Conservation (phyloP, 352 stramenopile genomes). For the Blastocystis sp. region DNA sequence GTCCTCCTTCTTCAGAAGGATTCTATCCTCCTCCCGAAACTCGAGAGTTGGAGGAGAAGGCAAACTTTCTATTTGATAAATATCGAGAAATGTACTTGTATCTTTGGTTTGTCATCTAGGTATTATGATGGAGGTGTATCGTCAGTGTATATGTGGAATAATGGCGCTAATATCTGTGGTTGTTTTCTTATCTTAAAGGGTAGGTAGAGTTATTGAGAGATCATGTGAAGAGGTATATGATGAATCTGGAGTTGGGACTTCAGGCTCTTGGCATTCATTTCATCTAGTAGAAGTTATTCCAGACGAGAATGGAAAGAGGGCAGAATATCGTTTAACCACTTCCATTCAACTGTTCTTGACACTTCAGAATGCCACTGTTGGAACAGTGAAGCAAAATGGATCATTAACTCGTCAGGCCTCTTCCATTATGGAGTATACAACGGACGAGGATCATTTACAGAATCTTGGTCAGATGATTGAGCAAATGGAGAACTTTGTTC, state of each 20-base stretch:
- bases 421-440: constrained; percentile 2
- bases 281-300: constrained; percentile 45
- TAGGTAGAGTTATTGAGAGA: neutral
- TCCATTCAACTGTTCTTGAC: constrained; percentile 40
- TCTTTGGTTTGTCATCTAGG: neutral
- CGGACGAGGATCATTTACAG: constrained; percentile 2
- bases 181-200: constrained; percentile 54
- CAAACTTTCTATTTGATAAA: constrained; percentile 54
- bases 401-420: constrained; percentile 24
- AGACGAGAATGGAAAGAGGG: neutral
- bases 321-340: constrained; percentile 46
- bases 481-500: constrained; percentile 55
- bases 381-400: constrained; percentile 39
- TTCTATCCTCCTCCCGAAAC: neutral
- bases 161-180: constrained; percentile 13
- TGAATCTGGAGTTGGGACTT: neutral
- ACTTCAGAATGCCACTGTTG: neutral
- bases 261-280: constrained; percentile 43
- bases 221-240: constrained; percentile 29
- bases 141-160: constrained; percentile 52
- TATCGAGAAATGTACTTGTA: constrained; percentile 41
- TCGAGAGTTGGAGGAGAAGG: constrained; percentile 10
- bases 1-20: neutral
- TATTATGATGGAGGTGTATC: constrained; percentile 49
- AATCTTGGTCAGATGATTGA: constrained; percentile 61